Evolutionary conservation across 768 basidiomycete species (phyloP).

Genomic region (Lactarius tabidus): DNA sequence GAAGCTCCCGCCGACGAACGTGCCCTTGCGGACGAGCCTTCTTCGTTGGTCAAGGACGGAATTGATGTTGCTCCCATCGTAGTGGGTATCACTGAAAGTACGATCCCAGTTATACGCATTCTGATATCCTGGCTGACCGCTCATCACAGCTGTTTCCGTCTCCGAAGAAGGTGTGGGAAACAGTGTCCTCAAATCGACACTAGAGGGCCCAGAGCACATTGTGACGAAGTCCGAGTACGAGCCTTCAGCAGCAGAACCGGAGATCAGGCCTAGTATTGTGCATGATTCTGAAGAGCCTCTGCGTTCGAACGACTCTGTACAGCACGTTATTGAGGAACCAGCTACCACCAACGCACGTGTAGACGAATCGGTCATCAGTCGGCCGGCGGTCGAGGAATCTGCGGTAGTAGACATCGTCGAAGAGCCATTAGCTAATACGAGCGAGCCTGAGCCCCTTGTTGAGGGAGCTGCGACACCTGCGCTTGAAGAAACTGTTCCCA

Average conservation of each 20-base stretch:
- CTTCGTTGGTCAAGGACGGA: not conserved
- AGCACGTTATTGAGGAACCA: not conserved
- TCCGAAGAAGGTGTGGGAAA: not conserved
- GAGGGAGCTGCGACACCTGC: not conserved
- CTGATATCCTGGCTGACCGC: not conserved
- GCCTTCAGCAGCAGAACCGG: not conserved
- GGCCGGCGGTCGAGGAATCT: not conserved
- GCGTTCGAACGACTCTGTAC: not conserved
- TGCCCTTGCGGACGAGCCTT: not conserved
- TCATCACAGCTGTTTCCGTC: constrained; percentile 2
- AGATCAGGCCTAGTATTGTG: not conserved
- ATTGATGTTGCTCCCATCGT: not conserved
- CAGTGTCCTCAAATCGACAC: not conserved
- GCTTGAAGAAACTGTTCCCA: not conserved
- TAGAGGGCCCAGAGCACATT: not conserved
- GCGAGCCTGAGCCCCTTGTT: not conserved
- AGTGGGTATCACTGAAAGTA: constrained; percentile 6
- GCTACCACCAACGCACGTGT: not conserved
- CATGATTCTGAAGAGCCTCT: not conserved
- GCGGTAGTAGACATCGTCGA: not conserved
- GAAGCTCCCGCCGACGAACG: not conserved
- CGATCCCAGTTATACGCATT: not conserved
- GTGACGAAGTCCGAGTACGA: not conserved
- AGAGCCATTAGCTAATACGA: not conserved
- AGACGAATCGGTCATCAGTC: not conserved